Conservation (phyloP, 148 eudicot genomes). For the Bassia scoparia region DNA sequence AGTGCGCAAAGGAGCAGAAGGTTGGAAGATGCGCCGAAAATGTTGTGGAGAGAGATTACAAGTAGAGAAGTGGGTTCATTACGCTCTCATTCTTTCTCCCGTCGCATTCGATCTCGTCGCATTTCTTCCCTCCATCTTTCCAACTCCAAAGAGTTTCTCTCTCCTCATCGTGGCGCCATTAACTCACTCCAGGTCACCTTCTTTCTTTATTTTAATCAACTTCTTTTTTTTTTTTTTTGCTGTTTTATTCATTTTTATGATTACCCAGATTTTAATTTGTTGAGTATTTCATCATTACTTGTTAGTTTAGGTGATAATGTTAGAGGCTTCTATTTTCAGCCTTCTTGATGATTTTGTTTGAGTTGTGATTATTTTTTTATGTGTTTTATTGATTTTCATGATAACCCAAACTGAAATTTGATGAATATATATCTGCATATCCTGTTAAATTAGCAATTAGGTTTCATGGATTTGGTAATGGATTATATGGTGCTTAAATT, state of each 20-base stretch:
- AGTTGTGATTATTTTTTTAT: no score
- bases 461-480: no score
- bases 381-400: no score
- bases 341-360: no score
- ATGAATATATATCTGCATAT: no score
- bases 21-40: conserved; percentile 52
- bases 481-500: no score
- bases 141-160: conserved; percentile 70
- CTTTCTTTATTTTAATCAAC: conserved; percentile 16
- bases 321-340: no score
- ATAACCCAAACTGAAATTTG: no score
- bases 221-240: neutral
- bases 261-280: no score
- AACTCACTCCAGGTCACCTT: conserved; percentile 82
- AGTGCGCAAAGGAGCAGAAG: neutral
- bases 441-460: no score
- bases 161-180: conserved; percentile 84
- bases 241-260: no score
- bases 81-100: conserved; percentile 53
- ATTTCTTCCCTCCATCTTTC: conserved; percentile 70
- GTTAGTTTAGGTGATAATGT: neutral
- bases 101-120: conserved; percentile 54
- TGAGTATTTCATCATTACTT: no score
- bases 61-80: conserved; percentile 65
- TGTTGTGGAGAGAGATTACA: conserved; percentile 67